Conservation (phyloP, 2,329 filamentous ascomycete species). For the Fusarium longipes region DNA sequence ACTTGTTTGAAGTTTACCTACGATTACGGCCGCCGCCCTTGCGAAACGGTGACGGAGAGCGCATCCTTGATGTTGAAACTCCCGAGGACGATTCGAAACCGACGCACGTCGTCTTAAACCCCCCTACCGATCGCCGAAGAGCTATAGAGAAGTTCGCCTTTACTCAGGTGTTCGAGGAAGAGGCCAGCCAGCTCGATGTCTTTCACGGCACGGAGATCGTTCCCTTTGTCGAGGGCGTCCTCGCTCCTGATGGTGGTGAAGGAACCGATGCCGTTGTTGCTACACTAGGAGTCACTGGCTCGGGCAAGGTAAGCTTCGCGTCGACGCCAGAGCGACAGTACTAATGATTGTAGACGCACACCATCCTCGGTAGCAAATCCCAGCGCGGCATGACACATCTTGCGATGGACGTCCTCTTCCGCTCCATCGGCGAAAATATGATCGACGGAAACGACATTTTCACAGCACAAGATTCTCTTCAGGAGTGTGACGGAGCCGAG, state of each 20-base stretch:
- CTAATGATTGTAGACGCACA: conserved; percentile 77
- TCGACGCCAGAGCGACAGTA: conserved; percentile 15
- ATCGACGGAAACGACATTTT: conserved; percentile 70
- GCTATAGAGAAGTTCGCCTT: conserved; percentile 95
- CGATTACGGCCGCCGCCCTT: conserved; percentile 79
- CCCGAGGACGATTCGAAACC: conserved; percentile 59
- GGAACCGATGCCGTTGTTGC: conserved; percentile 91
- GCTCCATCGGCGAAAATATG: conserved; percentile 78
- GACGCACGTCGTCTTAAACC: conserved; percentile 80
- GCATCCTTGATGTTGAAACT: conserved; percentile 83
- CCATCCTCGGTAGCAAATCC: conserved; percentile 87
- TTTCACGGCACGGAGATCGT: conserved; percentile 84
- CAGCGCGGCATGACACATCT: conserved; percentile 94
- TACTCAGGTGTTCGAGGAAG: conserved; percentile 91
- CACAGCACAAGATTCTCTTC: conserved; percentile 77
- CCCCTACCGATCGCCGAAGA: conserved; percentile 85
- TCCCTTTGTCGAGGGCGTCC: conserved; percentile 81
- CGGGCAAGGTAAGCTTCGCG: conserved; percentile 79
- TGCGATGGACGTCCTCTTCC: conserved; percentile 88
- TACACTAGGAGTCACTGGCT: conserved; percentile 93
- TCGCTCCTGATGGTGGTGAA: conserved; percentile 77
- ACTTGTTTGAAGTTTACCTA: conserved; percentile 91
- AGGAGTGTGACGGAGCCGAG: conserved; percentile 82
- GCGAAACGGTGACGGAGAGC: conserved; percentile 61
- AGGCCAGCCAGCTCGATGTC: conserved; percentile 84